Percentiles rank a stretch among this genome's conserved stretches.
Conservation (phyloP, 257 asterid genomes). For the Asclepias syriaca region DNA sequence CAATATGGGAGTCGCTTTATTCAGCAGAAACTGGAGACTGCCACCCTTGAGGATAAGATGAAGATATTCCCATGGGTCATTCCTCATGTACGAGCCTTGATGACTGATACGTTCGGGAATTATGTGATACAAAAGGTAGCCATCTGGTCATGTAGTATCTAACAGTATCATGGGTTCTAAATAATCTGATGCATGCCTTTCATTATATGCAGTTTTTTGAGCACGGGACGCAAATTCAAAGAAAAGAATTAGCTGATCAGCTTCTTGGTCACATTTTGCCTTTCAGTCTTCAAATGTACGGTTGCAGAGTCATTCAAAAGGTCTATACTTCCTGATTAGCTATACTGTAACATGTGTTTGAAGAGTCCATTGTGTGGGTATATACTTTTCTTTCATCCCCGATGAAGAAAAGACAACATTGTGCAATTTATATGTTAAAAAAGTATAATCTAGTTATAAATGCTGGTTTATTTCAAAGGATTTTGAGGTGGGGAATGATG, state of each 20-base stretch:
- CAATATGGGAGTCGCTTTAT: conserved; percentile 89
- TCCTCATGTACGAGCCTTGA: conserved; percentile 65
- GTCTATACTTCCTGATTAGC: conserved; percentile 24
- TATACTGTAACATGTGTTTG: not conserved
- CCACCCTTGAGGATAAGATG: conserved; percentile 59
- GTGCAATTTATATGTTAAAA: not conserved
- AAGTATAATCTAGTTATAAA: not conserved
- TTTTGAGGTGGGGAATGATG: too few species aligned
- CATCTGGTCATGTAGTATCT: not conserved
- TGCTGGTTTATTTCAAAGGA: too few species aligned
- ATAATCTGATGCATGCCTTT: conserved; percentile 10
- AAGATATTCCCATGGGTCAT: conserved; percentile 58
- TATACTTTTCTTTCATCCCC: too few species aligned
- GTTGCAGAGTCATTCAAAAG: conserved; percentile 98
- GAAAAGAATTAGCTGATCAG: conserved; percentile 68
- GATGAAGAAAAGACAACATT: not conserved
- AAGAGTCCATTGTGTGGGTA: not conserved
- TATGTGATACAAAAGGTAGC: conserved; percentile 87
- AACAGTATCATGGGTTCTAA: conserved; percentile 1
- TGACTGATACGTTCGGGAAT: conserved; percentile 88
- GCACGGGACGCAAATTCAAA: conserved; percentile 75
- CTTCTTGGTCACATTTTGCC: conserved; percentile 77
- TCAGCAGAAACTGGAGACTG: conserved; percentile 89
- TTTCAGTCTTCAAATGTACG: conserved; percentile 89
- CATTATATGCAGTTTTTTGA: conserved; percentile 64